Percentiles rank a stretch among this genome's conserved stretches.
Evolutionary conservation across 23 red algal genomes (phyloP).

Genomic region (Gracilaria gracilis): DNA sequence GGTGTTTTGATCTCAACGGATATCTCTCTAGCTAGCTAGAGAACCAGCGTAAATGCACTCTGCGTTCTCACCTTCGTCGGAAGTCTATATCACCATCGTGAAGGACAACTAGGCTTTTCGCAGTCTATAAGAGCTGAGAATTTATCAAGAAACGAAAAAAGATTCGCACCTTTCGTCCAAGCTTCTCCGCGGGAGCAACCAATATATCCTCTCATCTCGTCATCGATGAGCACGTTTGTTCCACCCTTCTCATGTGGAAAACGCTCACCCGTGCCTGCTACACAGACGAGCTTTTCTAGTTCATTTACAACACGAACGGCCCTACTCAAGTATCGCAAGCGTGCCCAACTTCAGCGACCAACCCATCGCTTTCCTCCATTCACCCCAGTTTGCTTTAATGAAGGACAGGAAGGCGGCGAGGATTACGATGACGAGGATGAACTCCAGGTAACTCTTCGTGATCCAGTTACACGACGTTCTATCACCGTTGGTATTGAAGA

Average conservation of each 20-base stretch:
- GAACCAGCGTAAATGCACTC: too few species aligned
- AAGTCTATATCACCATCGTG: too few species aligned
- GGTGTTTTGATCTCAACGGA: too few species aligned
- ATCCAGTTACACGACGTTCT: constrained; percentile 29
- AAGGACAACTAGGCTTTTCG: too few species aligned
- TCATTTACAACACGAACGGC: not conserved
- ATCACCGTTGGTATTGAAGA: constrained; percentile 45
- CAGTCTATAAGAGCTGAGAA: too few species aligned
- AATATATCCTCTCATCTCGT: not conserved
- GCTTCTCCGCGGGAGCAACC: not conserved
- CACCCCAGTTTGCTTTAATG: constrained; percentile 17
- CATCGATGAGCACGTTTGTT: constrained; percentile 23
- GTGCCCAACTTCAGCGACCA: constrained; percentile 1
- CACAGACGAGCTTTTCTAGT: not conserved
- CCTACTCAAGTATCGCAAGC: not conserved
- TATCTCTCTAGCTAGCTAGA: too few species aligned
- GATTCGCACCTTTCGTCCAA: not conserved
- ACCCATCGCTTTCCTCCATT: not conserved
- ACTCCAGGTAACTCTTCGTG: constrained; percentile 18
- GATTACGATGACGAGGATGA: constrained; percentile 42
- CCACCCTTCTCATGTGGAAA: not conserved
- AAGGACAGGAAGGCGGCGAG: constrained; percentile 6
- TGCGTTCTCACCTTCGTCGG: too few species aligned
- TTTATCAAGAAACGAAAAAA: too few species aligned
- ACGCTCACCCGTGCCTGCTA: not conserved